Evolutionary conservation across 2,329 filamentous ascomycete species (phyloP).

Genomic region (Aspergillus floridensis): DNA sequence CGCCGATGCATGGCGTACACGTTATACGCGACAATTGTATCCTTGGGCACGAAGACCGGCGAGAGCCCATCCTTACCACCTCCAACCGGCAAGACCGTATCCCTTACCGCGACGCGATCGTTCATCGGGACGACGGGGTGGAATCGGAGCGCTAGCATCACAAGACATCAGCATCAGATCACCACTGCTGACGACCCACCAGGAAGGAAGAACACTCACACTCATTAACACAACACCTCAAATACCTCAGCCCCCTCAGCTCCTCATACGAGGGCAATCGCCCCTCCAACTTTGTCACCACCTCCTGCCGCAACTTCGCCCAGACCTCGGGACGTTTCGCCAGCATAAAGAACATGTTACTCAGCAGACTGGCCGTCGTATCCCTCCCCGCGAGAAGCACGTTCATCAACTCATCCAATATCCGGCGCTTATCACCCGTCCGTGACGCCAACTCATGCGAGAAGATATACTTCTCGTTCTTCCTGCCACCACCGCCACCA

Average conservation of each 20-base stretch:
- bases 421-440: constrained; percentile 44
- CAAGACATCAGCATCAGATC: neutral
- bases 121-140: constrained; percentile 4
- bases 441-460: constrained; percentile 56
- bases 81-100: neutral
- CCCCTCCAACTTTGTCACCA: constrained; percentile 11
- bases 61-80: constrained; percentile 2
- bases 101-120: neutral
- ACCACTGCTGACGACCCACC: neutral
- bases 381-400: constrained; percentile 40
- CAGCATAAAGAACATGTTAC: constrained; percentile 33
- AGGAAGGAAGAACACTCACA: constrained; percentile 5
- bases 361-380: constrained; percentile 37
- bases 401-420: constrained; percentile 50
- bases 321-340: constrained; percentile 28
- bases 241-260: constrained; percentile 5
- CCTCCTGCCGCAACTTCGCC: constrained; percentile 20
- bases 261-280: constrained; percentile 9
- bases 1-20: constrained; percentile 3
- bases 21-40: neutral
- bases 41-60: constrained; percentile 1
- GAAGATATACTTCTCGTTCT: constrained; percentile 50
- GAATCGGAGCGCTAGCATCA: neutral
- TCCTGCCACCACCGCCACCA: neutral
- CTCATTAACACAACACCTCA: constrained; percentile 10